phyloP scores from a whole-genome alignment of 306 rosid genomes.

The Quillaja saponaria region DNA sequence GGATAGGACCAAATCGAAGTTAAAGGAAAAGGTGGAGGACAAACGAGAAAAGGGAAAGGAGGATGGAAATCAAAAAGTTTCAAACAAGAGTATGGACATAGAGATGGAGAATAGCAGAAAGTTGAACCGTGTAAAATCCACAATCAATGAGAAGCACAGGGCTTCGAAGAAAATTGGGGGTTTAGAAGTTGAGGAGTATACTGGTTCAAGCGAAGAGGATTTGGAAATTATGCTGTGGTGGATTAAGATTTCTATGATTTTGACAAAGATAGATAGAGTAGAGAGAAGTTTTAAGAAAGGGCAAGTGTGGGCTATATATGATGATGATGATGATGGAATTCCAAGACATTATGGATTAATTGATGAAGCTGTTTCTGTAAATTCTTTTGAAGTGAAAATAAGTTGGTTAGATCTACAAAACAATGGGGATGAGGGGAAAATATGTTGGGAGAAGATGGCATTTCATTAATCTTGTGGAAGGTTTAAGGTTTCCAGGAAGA shows the following conservation, averaged over 20 bases:
- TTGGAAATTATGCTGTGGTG: slow-evolving; percentile 53
- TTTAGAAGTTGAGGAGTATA: slow-evolving; percentile 22
- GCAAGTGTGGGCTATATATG: slow-evolving; percentile 90
- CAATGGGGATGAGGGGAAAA: slow-evolving; percentile 48
- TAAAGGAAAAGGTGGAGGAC: slow-evolving; percentile 38
- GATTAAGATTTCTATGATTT: slow-evolving; percentile 84
- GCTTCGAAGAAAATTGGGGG: slow-evolving; percentile 26
- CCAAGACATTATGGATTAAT: slow-evolving; percentile 76
- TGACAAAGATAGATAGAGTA: slow-evolving; percentile 74
- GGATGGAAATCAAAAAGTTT: slow-evolving; percentile 17
- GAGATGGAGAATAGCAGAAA: slow-evolving; percentile 14
- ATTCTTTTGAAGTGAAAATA: slow-evolving; percentile 72
- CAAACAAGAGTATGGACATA: slow-evolving; percentile 28
- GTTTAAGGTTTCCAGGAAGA: slow-evolving; percentile 60
- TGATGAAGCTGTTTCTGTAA: slow-evolving; percentile 59
- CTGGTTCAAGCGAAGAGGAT: slow-evolving; percentile 28
- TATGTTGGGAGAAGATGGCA: slow-evolving; percentile 54
- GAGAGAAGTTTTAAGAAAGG: slow-evolving; percentile 84
- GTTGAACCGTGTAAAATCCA: slow-evolving; percentile 29
- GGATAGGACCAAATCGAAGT: slow-evolving; percentile 40
- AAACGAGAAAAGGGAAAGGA: slow-evolving; percentile 22
- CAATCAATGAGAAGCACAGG: slow-evolving; percentile 27
- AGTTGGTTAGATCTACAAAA: slow-evolving; percentile 81
- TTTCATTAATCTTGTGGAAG: slow-evolving; percentile 74
- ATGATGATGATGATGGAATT: slow-evolving; percentile 86